Conservation (phyloP, 768 basidiomycete genomes). For the Phaeotremella fagi region DNA sequence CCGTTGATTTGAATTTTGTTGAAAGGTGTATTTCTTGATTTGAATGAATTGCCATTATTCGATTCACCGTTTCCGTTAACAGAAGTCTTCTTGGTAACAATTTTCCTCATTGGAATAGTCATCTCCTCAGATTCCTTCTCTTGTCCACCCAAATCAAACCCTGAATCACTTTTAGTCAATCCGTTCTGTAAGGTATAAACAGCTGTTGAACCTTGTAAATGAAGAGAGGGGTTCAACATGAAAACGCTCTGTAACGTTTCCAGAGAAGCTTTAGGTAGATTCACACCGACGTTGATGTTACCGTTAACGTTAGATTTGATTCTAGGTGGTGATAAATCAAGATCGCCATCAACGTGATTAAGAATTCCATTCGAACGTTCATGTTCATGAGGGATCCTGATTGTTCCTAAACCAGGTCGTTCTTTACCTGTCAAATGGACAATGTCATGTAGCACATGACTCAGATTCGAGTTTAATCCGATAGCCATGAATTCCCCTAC, state of each 20-base stretch:
- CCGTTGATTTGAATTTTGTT: background rate
- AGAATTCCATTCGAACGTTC: background rate
- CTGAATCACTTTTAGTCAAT: background rate
- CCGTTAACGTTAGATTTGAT: slow-evolving; percentile 51
- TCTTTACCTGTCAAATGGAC: slow-evolving; percentile 26
- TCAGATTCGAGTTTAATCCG: slow-evolving; percentile 30
- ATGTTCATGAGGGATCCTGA: slow-evolving; percentile 13
- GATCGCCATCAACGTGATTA: slow-evolving; percentile 33
- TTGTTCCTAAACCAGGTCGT: slow-evolving; percentile 23
- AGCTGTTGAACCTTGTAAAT: slow-evolving; percentile 28
- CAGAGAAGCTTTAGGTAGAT: slow-evolving; percentile 28
- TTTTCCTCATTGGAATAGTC: background rate
- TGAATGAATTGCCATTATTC: background rate
- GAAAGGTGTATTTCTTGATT: background rate
- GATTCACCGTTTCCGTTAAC: background rate
- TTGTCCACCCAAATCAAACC: background rate
- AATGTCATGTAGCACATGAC: slow-evolving; percentile 24
- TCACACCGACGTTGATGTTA: slow-evolving; percentile 72
- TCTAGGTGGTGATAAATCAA: slow-evolving; percentile 47
- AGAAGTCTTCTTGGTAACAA: background rate
- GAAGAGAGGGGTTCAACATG: slow-evolving; percentile 21
- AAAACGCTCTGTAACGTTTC: slow-evolving; percentile 23
- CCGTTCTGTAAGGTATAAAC: slow-evolving; percentile 17
- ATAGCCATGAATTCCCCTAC: slow-evolving; percentile 41
- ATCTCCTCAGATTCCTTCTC: background rate